Base-by-base conservation (phyloP, 2,329 filamentous ascomycete species). In the Rhynchosporium secalis region DNA sequence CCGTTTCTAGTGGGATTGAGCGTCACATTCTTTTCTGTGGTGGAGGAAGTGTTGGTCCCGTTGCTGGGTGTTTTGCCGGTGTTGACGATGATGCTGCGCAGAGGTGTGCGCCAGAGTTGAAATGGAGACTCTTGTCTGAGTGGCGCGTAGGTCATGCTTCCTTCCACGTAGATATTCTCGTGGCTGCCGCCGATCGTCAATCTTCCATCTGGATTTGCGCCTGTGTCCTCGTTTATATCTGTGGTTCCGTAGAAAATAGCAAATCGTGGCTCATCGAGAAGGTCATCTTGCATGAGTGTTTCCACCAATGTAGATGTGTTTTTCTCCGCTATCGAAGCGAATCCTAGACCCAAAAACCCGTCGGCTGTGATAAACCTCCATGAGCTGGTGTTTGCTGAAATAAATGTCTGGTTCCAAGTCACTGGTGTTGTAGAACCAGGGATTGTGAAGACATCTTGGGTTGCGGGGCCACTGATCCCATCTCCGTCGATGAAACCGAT, bases 311-410 rank as follows among this genome's bases (percentile, higher is more conserved):
- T 55, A 1, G 51, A 9, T 6, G 51, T 55, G 15, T 55, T 55
- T 3, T 13, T 55, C 4, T 6, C 51, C 12, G 51, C 51, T 29
- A 55, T 55, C 7, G 10, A 12, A 13, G 33, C 41, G 51, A 55
- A 55, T 28, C 33, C 51, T 3, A 55, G 51, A 28, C 51, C 51
- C 26, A 55, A n/a, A 33, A 55, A 55, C 7, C 51, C 51, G 29
- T 55, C 51, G 2, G 51, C 51, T 3, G 51, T 40, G 33, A 55
- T 40, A 10, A 55, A 55, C 6, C 51, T 2, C 33, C 33, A 55
- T 3, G 51, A 26, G 33, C 38, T 55, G 12, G 40, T 36, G n/a
- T 38, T 26, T 26, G 29, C 51, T 10, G 51, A 12, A 20, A 55
- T 31, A 13, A 55, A 40, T 2, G 51, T 40, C 20, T 55, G 51